phyloP scores from a whole-genome alignment of 148 eudicot species.

The Chenopodium formosanum region DNA sequence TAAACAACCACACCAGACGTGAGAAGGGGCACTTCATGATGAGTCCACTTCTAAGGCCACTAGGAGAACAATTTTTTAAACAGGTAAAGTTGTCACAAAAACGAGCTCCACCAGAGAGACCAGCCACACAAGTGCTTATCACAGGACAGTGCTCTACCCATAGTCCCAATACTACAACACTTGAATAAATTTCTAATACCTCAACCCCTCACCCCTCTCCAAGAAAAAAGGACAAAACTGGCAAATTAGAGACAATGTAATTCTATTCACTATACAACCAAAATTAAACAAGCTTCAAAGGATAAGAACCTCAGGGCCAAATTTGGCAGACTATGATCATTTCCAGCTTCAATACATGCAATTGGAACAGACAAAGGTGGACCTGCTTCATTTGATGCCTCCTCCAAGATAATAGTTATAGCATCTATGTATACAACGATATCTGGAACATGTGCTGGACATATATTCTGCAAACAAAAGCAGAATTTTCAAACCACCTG shows the following conservation, averaged over 20 bases:
- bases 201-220: background rate
- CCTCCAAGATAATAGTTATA: constrained; percentile 76
- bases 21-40: background rate
- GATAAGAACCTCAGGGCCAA: constrained; percentile 69
- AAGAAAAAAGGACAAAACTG: background rate
- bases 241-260: background rate
- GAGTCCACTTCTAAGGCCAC: background rate
- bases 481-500: background rate
- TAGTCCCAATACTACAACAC: background rate
- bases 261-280: constrained; percentile 10
- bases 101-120: background rate
- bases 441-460: constrained; percentile 76
- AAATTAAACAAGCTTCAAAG: constrained; percentile 15
- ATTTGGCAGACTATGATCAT: constrained; percentile 73
- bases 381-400: constrained; percentile 67
- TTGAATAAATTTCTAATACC: background rate
- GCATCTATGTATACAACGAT: constrained; percentile 84
- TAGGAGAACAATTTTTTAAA: background rate
- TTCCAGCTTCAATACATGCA: constrained; percentile 90
- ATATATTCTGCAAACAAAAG: constrained; percentile 69
- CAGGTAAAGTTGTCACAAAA: background rate
- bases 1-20: background rate
- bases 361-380: constrained; percentile 68
- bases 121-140: background rate
- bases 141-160: background rate